Percentiles rank a stretch among this genome's conserved stretches.
These are phyloP conservation scores for Tricholoma bakamatsutake DNA, from an alignment of 768 basidiomycete genomes.

Conservation along the genomic window DNA sequence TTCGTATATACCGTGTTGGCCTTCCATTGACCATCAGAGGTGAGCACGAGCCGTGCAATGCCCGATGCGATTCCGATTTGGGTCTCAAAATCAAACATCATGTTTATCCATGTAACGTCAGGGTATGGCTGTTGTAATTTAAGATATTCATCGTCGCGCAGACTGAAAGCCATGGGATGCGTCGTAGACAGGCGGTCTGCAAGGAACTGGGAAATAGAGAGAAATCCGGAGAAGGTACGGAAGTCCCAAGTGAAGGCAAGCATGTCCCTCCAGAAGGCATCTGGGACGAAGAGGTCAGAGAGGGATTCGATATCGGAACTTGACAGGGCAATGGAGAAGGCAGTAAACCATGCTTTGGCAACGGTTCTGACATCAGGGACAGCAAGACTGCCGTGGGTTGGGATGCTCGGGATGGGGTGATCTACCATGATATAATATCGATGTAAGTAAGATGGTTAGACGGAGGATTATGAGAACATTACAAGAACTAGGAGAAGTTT, in stretches of 20 bases:
- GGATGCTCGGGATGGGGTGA: no score
- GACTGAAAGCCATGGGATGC: conserved; percentile 23
- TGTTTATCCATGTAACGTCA: conserved; percentile 52
- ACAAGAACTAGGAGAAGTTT: no score
- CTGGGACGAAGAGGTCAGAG: conserved; percentile 16
- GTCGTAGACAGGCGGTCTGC: conserved; percentile 10
- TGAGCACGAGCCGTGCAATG: conserved; percentile 46
- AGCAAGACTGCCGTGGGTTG: neutral
- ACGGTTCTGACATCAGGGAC: conserved; percentile 16
- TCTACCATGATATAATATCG: no score
- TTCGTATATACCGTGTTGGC: conserved; percentile 50
- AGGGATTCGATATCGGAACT: conserved; percentile 11
- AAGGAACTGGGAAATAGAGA: conserved; percentile 13
- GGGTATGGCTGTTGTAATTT: conserved; percentile 36
- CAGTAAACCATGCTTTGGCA: conserved; percentile 23
- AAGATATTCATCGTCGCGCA: conserved; percentile 25
- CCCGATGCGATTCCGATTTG: conserved; percentile 38
- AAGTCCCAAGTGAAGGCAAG: conserved; percentile 22
- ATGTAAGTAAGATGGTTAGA: no score
- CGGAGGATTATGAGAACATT: no score
- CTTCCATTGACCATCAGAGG: conserved; percentile 39
- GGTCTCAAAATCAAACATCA: conserved; percentile 46
- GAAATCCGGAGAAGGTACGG: conserved; percentile 16
- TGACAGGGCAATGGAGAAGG: conserved; percentile 14
- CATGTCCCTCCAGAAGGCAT: conserved; percentile 17